A percentile compares a stretch with the other conserved stretches of the same genome.
These are phyloP conservation scores for Yamadazyma sp. DNA, from an alignment of 1,139 yeast species.

Conservation along the genomic window DNA sequence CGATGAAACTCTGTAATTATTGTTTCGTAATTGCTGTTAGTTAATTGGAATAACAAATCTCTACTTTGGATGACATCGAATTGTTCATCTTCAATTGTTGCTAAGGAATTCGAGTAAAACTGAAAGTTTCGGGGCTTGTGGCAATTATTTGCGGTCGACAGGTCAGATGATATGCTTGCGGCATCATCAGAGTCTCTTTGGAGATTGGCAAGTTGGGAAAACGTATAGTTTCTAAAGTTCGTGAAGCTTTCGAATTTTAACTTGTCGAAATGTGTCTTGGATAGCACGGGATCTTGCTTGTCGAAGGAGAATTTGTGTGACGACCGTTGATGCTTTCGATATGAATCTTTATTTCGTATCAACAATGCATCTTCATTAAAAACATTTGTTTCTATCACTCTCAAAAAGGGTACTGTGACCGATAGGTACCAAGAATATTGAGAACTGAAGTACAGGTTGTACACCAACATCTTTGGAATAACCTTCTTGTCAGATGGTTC, in stretches of 20 bases:
- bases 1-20: conserved; percentile 36
- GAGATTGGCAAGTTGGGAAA: conserved; percentile 30
- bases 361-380: conserved; percentile 27
- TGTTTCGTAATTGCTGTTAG: conserved; percentile 24
- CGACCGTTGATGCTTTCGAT: conserved; percentile 16
- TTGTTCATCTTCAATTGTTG: conserved; percentile 28
- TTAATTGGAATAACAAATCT: conserved; percentile 36
- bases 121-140: conserved; percentile 41
- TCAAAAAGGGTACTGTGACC: conserved; percentile 36
- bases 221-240: conserved; percentile 23
- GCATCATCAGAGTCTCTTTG: conserved; percentile 24
- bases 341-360: conserved; percentile 17
- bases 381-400: conserved; percentile 35
- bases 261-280: conserved; percentile 24
- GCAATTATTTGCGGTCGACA: conserved; percentile 15
- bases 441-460: conserved; percentile 34
- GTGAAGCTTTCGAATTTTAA: conserved; percentile 28
- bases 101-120: conserved; percentile 29
- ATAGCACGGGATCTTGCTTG: conserved; percentile 26
- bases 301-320: conserved; percentile 21
- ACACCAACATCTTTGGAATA: conserved; percentile 33
- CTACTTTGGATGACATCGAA: conserved; percentile 39
- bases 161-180: conserved; percentile 20
- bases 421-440: conserved; percentile 44
- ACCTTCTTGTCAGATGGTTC: conserved; percentile 10